Conservation (phyloP, 768 basidiomycete genomes). For the Phanerochaete sordida region DNA sequence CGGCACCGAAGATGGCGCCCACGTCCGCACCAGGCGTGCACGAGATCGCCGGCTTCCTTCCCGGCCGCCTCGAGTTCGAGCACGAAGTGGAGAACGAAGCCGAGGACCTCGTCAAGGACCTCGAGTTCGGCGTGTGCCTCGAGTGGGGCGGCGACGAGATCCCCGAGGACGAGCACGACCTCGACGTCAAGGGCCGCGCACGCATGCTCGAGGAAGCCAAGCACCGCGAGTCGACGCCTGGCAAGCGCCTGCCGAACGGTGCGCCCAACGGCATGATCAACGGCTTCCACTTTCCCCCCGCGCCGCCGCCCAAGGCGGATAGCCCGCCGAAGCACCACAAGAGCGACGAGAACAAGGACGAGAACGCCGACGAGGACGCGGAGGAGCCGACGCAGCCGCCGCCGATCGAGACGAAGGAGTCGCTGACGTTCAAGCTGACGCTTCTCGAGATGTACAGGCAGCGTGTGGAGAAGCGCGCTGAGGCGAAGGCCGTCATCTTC, state of each 20-base stretch:
- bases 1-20: slow-evolving; percentile 69
- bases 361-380: slow-evolving; percentile 53
- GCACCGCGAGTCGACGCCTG: slow-evolving; percentile 20
- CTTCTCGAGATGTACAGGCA: slow-evolving; percentile 90
- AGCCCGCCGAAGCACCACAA: slow-evolving; percentile 32
- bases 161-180: slow-evolving; percentile 73
- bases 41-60: slow-evolving; percentile 90
- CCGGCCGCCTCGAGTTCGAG: slow-evolving; percentile 97
- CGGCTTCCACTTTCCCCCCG: slow-evolving; percentile 20
- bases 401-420: slow-evolving; percentile 80
- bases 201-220: slow-evolving; percentile 39
- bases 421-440: slow-evolving; percentile 83
- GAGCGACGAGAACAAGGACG: slow-evolving; percentile 43
- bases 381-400: slow-evolving; percentile 71
- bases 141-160: slow-evolving; percentile 83
- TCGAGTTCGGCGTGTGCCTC: slow-evolving; percentile 90
- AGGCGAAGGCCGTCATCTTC: slow-evolving; percentile 87
- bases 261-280: slow-evolving; percentile 31
- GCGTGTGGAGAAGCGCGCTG: slow-evolving; percentile 78
- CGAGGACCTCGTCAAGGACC: slow-evolving; percentile 90
- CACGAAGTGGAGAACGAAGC: slow-evolving; percentile 97
- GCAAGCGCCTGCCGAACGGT: slow-evolving; percentile 28
- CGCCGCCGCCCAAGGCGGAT: slow-evolving; percentile 23
- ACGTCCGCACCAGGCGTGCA: slow-evolving; percentile 90
- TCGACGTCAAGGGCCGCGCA: slow-evolving; percentile 56